Conservation (phyloP, 1,284 basidiomycete genomes). For the Rhodotorula glutinis region DNA sequence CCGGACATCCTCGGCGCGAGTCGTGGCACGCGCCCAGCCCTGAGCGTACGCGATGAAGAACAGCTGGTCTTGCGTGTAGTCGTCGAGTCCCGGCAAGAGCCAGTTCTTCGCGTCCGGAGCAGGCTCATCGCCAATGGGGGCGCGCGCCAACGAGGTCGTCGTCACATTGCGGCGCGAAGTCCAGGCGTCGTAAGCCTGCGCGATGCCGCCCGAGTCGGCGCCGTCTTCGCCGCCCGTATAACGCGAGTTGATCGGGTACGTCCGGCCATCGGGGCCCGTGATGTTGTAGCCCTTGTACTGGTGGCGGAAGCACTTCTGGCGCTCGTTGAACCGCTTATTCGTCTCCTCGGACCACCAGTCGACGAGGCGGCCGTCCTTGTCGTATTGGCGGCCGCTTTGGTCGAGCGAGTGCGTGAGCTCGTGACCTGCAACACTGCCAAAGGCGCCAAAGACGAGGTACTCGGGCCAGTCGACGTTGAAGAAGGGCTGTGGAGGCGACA, state of each 20-base stretch:
- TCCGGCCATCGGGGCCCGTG: constrained; percentile 35
- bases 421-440: constrained; percentile 83
- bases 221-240: constrained; percentile 62
- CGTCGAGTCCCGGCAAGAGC: constrained; percentile 46
- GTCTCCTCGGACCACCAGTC: constrained; percentile 68
- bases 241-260: constrained; percentile 54
- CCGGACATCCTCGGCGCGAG: constrained; percentile 66
- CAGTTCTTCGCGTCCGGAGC: constrained; percentile 42
- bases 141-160: constrained; percentile 7
- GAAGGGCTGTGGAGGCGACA: constrained; percentile 59
- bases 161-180: constrained; percentile 20
- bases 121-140: constrained; percentile 36
- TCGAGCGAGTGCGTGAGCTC: constrained; percentile 93
- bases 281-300: constrained; percentile 66
- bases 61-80: constrained; percentile 48
- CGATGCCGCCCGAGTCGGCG: constrained; percentile 56
- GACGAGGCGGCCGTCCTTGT: constrained; percentile 57
- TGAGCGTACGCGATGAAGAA: constrained; percentile 46
- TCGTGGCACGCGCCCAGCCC: constrained; percentile 69
- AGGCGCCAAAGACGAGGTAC: constrained; percentile 86
- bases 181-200: constrained; percentile 49
- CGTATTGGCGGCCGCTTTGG: constrained; percentile 69
- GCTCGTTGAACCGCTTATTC: constrained; percentile 73
- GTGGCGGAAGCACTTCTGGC: constrained; percentile 79
- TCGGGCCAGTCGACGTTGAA: constrained; percentile 80